Evolutionary conservation across 805 yeast genomes (phyloP).

Genomic region (Cyberlindnera nakhonratchasimensis): DNA sequence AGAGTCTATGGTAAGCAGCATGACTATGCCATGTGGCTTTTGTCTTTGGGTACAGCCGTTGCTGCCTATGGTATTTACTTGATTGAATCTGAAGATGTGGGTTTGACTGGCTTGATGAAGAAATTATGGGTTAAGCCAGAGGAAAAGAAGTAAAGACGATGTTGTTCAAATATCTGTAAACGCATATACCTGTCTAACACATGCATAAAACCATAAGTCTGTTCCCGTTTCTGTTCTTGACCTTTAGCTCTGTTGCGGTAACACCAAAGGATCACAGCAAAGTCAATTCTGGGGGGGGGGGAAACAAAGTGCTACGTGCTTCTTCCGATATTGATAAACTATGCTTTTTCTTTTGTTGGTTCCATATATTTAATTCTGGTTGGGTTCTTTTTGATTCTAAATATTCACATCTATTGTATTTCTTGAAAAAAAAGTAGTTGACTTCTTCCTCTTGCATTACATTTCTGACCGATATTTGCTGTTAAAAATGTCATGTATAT

Average conservation of each 20-base stretch:
- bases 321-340: too few relatives aligned
- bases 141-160: conserved; percentile 15
- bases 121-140: conserved; percentile 52
- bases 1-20: conserved; percentile 70
- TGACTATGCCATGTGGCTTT: conserved; percentile 52
- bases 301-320: too few relatives aligned
- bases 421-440: too few relatives aligned
- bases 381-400: conserved; percentile 6
- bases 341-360: not conserved
- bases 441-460: too few relatives aligned
- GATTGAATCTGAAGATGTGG: conserved; percentile 64
- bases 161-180: not conserved
- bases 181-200: too few relatives aligned
- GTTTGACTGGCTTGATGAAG: conserved; percentile 48
- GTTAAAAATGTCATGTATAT: too few relatives aligned
- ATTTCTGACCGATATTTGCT: too few relatives aligned
- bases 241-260: too few relatives aligned
- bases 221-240: not conserved
- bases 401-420: conserved; percentile 4
- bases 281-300: too few relatives aligned
- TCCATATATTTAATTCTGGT: conserved; percentile 8
- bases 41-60: conserved; percentile 60
- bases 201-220: not conserved
- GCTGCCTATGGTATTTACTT: conserved; percentile 70
- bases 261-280: too few relatives aligned